Conservation (phyloP, 2,329 filamentous ascomycete genomes). For the Ophiocordyceps robertsii region DNA sequence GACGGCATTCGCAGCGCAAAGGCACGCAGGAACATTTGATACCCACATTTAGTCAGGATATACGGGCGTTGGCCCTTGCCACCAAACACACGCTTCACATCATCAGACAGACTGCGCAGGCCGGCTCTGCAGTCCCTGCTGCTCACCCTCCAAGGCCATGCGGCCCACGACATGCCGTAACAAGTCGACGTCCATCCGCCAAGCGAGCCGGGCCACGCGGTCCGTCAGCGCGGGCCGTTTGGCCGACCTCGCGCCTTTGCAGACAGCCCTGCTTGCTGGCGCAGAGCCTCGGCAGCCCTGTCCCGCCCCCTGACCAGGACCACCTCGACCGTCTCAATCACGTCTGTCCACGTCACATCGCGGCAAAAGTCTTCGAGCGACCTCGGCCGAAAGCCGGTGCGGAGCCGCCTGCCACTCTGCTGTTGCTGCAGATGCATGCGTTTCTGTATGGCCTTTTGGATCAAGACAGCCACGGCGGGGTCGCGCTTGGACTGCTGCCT, state of each 20-base stretch:
- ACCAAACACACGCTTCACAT: no score
- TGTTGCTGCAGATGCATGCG: slow-evolving; percentile 6
- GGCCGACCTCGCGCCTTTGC: not conserved
- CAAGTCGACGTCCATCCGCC: no score
- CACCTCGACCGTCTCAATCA: slow-evolving; percentile 18
- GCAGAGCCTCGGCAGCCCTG: slow-evolving; percentile 9
- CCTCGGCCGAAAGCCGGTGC: slow-evolving; percentile 6
- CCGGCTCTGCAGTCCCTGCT: no score
- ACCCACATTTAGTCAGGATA: not conserved
- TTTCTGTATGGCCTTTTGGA: slow-evolving; percentile 17
- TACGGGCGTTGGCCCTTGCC: no score
- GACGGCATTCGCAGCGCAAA: not conserved
- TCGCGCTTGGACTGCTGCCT: slow-evolving; percentile 22
- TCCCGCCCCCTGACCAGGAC: slow-evolving; percentile 13
- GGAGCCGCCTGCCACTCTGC: not conserved
- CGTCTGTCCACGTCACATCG: slow-evolving; percentile 17
- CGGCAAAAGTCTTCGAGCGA: slow-evolving; percentile 20
- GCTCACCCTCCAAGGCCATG: no score
- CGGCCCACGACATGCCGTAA: no score
- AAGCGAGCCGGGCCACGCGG: no score
- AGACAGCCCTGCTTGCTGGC: not conserved
- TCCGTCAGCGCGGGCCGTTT: no score
- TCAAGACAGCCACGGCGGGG: slow-evolving; percentile 16
- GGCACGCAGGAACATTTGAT: not conserved
- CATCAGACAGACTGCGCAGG: no score